Evolutionary conservation across 306 rosid genomes (phyloP).

Genomic region (Prunus davidiana): DNA sequence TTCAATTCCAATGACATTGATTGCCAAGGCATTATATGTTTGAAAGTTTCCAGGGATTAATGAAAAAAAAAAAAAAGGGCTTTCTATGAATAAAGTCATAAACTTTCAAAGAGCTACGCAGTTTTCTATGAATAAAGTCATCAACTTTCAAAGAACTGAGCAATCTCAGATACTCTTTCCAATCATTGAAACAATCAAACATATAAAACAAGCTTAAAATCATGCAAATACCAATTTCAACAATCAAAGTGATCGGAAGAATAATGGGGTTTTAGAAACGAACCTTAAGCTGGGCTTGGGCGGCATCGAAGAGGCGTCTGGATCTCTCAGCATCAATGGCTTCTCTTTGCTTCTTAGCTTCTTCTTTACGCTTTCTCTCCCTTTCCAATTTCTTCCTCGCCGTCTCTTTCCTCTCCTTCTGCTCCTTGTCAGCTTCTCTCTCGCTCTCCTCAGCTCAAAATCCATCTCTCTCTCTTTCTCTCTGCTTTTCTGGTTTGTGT

Average conservation of each 20-base stretch:
- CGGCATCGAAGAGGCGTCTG: slow-evolving; percentile 75
- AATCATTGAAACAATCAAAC: neutral
- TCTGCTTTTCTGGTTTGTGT: neutral
- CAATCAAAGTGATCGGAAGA: neutral
- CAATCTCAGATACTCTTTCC: neutral
- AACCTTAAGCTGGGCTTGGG: slow-evolving; percentile 86
- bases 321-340: slow-evolving; percentile 84
- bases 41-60: neutral
- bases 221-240: neutral
- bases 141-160: neutral
- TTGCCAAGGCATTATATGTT: neutral
- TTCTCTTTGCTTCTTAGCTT: slow-evolving; percentile 63
- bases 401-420: slow-evolving; percentile 58
- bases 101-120: neutral
- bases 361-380: slow-evolving; percentile 74
- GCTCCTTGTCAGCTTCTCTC: slow-evolving; percentile 92
- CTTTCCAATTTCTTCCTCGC: slow-evolving; percentile 47
- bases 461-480: slow-evolving; percentile 50
- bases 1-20: neutral
- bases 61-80: neutral
- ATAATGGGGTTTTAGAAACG: neutral
- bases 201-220: neutral
- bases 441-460: slow-evolving; percentile 84
- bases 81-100: neutral
- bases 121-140: neutral